Base-by-base conservation (phyloP, 257 asterid species). In the Oldenlandia corymbosa region DNA sequence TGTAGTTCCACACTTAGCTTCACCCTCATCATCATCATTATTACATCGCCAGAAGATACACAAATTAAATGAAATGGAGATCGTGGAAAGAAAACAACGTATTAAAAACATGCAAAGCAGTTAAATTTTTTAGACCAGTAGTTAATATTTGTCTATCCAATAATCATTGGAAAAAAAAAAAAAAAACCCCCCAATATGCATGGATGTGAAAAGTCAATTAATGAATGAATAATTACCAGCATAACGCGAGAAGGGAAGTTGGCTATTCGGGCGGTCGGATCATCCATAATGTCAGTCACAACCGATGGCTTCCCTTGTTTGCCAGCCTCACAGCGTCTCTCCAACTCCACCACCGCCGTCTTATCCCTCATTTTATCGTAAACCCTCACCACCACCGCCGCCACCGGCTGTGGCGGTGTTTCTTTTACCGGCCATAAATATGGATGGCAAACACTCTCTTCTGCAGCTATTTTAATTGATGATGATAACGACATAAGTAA, bases 211-310 rank as follows among this genome's bases (percentile, higher is more conserved):
- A 34, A 34, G 39, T 34, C 9, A 3, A 9, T 3, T 4, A 3
- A 34, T 4, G 39, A 34, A 3, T 34, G 39, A 9, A 34, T 34
- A 3, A 34, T n/a, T 79, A 90, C 97, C 92, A 90, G 71, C 97
- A 85, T 90, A 53, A 81, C 42, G 62, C 83, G 94, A 13, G 80
- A 76, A 5, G 66, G 45, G 74, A 85, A 83, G 66, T 80, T 75
- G 20, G 91, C 76, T 16, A 90, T 84, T 9, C 95, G 82, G 10
- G 88, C 85, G 71, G 85, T 59, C 47, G 97, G 95, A 79, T 90
- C 94, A 12, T 91, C 95, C 91, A 81, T 81, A 67, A 85, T 89
- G 79, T 87, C 88, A 59, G 95, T 83, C 64, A 87, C 79, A 2
- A 87, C 77, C 14, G 90, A 76, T 10, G 85, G 83, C 41, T 87